Evolutionary conservation across 257 asterid species (phyloP), one percentile per base, ranked within the genome.

Genomic region (Ehretia macrophylla): DNA sequence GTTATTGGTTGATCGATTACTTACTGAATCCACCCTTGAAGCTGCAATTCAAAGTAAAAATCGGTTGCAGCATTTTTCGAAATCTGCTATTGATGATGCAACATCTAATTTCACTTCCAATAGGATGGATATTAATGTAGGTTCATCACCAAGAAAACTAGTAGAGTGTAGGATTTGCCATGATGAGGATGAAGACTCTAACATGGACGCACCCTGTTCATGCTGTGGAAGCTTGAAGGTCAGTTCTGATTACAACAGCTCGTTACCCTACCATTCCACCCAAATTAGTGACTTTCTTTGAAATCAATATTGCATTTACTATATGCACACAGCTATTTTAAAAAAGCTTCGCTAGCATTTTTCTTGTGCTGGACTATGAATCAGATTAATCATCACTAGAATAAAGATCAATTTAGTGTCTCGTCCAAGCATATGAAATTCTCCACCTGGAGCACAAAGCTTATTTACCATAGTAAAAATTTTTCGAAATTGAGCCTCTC

Each of bases 171-270:
- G 83, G 75, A 90, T 90, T 72, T 90, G 97, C 68, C 96, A 90
- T 16, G 96, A 90, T 11, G 97, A 77, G 37, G 96, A 90, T 67
- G 82, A 75, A 52, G 88, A 77, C 53, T 80, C 84, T 5, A 85
- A 76, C 77, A 90, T 90, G 97, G 97, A 90, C 78, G 63, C 51
- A 14, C 97, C 96, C 10, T 90, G 97, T 68, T 79, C 88, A 18
- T 90, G 97, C 62, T 83, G 94, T 57, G 97, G 97, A 60, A 90
- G 82, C 78, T 78, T 90, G 75, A 83, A 85, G 97, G 97, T 90
- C 65, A 38, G 78, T 62, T 42, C 37, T 11, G 3, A 18, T 40
- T 53, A n/a, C n/a, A n/a, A n/a, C n/a, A n/a, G n/a, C n/a, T n/a
- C n/a, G n/a, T n/a, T n/a, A n/a, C 40, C 55, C 23, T 22, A 63